Percentiles rank a stretch among this genome's conserved stretches.
Conservation (phyloP, 306 rosid genomes). For the Casuarina cunninghamiana region DNA sequence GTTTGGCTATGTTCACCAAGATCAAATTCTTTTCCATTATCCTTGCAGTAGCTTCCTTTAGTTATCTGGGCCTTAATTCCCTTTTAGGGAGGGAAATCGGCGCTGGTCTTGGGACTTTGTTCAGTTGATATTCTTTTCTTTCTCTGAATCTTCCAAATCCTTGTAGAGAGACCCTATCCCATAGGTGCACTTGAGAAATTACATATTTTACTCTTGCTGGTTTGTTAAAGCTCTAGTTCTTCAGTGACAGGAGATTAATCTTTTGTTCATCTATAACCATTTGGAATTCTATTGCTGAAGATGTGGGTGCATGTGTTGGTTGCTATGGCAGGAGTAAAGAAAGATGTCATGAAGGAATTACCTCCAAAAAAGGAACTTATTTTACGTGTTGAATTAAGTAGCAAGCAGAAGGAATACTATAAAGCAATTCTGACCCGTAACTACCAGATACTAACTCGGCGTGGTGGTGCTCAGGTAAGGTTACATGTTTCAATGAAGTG, state of each 20-base stretch:
- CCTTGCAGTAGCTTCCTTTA: neutral
- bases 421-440: conserved; percentile 98
- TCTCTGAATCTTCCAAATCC: conserved; percentile 1
- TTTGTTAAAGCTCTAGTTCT: conserved; percentile 13
- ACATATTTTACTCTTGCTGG: conserved; percentile 13
- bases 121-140: neutral
- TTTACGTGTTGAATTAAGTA: conserved; percentile 86
- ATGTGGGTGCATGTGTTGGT: conserved; percentile 18
- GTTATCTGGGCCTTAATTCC: neutral
- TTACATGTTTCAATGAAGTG: conserved; percentile 16
- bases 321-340: conserved; percentile 85
- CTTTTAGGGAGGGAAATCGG: neutral
- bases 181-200: conserved; percentile 11
- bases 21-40: neutral
- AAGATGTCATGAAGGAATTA: conserved; percentile 97
- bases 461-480: conserved; percentile 96
- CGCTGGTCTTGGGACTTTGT: neutral
- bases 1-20: neutral
- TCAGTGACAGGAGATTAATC: conserved; percentile 4
- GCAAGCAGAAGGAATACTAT: conserved; percentile 94
- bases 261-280: conserved; percentile 7
- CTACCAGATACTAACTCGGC: conserved; percentile 91
- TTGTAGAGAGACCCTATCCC: conserved; percentile 1
- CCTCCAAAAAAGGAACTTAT: conserved; percentile 99
- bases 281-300: neutral